These are phyloP conservation scores for Rhizopus microsporus DNA, from an alignment of 371 early-diverging fungal genomes.

Conservation along the genomic window DNA sequence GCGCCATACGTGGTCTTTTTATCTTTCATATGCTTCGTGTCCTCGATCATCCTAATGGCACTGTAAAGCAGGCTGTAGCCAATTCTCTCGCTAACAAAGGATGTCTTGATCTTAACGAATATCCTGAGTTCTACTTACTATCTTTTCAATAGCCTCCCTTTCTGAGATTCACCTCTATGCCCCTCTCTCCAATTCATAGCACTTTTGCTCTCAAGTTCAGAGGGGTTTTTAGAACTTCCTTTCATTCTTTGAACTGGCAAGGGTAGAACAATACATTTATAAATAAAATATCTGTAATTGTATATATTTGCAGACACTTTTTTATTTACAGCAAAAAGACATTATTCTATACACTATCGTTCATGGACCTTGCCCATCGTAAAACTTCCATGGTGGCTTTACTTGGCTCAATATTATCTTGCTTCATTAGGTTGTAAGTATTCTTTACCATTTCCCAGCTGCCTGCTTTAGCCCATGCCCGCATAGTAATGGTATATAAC, in stretches of 20 bases:
- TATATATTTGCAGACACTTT: not conserved
- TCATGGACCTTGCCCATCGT: conserved; percentile 32
- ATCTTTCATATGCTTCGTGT: no score
- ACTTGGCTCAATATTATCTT: conserved; percentile 36
- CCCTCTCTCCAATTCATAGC: no score
- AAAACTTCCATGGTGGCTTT: conserved; percentile 43
- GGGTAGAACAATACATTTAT: not conserved
- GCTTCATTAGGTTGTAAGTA: conserved; percentile 43
- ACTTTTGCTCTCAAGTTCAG: no score
- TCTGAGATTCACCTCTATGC: no score
- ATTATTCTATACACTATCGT: not conserved
- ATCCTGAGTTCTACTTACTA: no score
- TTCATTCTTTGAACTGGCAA: not conserved
- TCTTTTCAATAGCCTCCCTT: no score
- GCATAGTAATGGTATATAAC: conserved; percentile 48
- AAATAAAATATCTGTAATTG: not conserved
- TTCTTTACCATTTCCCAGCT: conserved; percentile 37
- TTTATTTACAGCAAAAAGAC: not conserved
- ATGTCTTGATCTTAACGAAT: no score
- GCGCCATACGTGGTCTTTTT: no score
- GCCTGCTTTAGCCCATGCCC: conserved; percentile 49
- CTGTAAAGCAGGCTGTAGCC: no score
- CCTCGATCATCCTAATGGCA: no score
- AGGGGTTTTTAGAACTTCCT: no score
- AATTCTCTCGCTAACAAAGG: no score